Conservation (phyloP, 2,329 filamentous ascomycete species). For the Talaromyces pinophilus region DNA sequence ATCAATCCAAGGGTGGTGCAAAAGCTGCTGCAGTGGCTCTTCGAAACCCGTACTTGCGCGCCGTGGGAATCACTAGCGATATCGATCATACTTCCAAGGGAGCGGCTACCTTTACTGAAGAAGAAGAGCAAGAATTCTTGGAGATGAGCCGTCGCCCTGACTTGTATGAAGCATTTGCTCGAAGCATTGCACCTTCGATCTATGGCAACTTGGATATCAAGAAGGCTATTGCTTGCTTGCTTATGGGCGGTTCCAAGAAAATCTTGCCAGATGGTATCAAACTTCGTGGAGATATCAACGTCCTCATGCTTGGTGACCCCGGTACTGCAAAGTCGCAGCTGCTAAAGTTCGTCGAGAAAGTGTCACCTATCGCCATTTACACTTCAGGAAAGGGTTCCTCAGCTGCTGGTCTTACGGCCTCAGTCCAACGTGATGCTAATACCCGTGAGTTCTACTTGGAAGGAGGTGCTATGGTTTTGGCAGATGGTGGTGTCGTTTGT, state of each 20-base stretch:
- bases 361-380: constrained; percentile 94
- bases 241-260: constrained; percentile 96
- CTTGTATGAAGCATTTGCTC: constrained; percentile 85
- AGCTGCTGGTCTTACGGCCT: constrained; percentile 94
- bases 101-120: constrained; percentile 79
- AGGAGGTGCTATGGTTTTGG: constrained; percentile 96
- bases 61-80: constrained; percentile 88
- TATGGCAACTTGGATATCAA: constrained; percentile 97
- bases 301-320: constrained; percentile 91
- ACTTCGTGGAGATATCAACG: constrained; percentile 95
- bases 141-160: constrained; percentile 89
- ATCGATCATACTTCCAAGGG: constrained; percentile 87
- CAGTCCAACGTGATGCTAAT: constrained; percentile 87
- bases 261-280: constrained; percentile 97
- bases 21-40: constrained; percentile 87
- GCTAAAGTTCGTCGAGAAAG: constrained; percentile 95
- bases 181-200: constrained; percentile 94
- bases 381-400: constrained; percentile 98
- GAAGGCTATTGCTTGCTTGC: constrained; percentile 89
- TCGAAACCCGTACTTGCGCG: constrained; percentile 88
- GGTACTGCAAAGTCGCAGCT: constrained; percentile 98
- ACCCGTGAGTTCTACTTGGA: constrained; percentile 97
- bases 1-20: constrained; percentile 86
- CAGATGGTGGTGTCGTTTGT: constrained; percentile 94
- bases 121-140: constrained; percentile 94